These are phyloP conservation scores for Lichtheimia hyalospora DNA, from an alignment of 371 early-diverging fungal genomes.

Conservation along the genomic window DNA sequence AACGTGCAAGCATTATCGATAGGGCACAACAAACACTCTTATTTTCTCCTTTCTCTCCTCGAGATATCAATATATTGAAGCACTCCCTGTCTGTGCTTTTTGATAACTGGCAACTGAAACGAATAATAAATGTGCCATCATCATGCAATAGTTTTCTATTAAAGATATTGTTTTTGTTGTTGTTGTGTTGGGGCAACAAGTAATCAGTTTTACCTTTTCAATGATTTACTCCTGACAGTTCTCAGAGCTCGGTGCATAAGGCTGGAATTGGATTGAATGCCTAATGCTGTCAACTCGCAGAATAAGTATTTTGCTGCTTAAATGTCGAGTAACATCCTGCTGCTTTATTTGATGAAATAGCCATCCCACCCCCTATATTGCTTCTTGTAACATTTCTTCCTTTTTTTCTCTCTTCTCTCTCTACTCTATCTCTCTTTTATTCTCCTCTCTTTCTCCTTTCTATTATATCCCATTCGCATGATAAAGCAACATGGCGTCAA, in stretches of 20 bases:
- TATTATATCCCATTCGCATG: conserved; percentile 3
- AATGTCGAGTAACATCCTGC: background rate
- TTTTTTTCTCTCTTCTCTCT: conserved; percentile 2
- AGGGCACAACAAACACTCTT: no score
- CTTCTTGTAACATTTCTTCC: conserved; percentile 2
- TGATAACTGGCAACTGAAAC: no score
- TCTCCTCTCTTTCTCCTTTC: conserved; percentile 2
- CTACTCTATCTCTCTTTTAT: background rate
- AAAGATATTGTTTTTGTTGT: no score
- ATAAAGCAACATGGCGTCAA: conserved; percentile 10
- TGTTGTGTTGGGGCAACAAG: no score
- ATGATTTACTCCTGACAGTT: conserved; percentile 1
- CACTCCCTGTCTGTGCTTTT: no score
- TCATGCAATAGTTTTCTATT: no score
- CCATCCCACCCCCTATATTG: background rate
- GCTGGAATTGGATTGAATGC: no score
- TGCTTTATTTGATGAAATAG: background rate
- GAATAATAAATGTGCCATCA: no score
- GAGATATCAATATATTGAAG: no score
- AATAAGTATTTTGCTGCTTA: background rate
- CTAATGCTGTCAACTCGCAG: no score
- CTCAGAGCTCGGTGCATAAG: background rate
- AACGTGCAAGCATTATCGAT: no score
- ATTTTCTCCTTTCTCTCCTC: no score
- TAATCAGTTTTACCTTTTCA: background rate